A percentile compares a stretch with the other conserved stretches of the same genome.
phyloP scores from a whole-genome alignment of 2,329 filamentous ascomycete species.

The Diaporthe ilicicola region DNA sequence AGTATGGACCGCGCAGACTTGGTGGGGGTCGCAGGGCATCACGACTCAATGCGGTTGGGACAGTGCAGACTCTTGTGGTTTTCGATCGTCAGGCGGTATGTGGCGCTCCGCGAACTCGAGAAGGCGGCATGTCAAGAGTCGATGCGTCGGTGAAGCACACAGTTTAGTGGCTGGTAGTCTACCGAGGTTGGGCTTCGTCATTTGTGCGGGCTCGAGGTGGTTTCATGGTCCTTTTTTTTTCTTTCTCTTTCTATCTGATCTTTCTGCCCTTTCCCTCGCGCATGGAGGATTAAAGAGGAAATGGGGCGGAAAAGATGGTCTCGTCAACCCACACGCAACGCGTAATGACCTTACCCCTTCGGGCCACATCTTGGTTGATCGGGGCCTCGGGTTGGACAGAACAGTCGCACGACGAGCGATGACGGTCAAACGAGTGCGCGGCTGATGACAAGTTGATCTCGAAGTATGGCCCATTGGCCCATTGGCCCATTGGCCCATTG shows the following conservation, averaged over 20 bases:
- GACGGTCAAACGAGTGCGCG: not conserved
- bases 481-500: no score
- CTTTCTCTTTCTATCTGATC: no score
- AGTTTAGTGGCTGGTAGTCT: slow-evolving; percentile 24
- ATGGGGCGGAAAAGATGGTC: slow-evolving; percentile 15
- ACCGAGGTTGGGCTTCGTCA: slow-evolving; percentile 22
- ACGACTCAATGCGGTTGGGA: not conserved
- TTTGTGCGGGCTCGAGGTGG: slow-evolving; percentile 19
- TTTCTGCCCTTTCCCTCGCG: slow-evolving; percentile 12
- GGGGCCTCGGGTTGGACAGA: not conserved
- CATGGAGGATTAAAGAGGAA: slow-evolving; percentile 9
- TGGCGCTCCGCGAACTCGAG: slow-evolving; percentile 8
- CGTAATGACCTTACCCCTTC: slow-evolving; percentile 25
- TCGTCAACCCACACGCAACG: slow-evolving; percentile 12
- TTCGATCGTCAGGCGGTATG: not conserved
- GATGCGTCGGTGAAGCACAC: not conserved
- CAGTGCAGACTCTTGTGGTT: not conserved
- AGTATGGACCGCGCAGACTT: not conserved
- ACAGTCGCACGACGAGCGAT: not conserved
- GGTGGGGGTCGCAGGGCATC: not conserved
- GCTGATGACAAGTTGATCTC: not conserved
- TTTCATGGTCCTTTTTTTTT: not conserved
- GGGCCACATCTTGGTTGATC: slow-evolving; percentile 20
- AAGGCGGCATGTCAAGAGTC: not conserved
- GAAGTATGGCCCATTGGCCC: no score